Base-by-base conservation (phyloP, 805 yeast species). In the Starmerella sirachaensis region DNA sequence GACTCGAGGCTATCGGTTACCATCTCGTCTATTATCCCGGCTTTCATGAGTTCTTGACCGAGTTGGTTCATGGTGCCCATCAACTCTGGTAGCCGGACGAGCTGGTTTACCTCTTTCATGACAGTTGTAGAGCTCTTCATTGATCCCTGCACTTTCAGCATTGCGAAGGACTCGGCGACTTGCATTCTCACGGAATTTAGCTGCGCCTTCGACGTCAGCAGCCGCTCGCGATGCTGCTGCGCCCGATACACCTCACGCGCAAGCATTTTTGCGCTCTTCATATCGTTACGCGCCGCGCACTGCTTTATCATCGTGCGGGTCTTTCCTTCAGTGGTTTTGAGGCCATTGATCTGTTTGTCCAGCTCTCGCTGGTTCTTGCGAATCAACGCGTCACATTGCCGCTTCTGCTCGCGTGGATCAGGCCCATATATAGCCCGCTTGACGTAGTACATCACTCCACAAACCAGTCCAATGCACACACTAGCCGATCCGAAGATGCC, bases 391-490 rank as follows among this genome's bases (percentile, higher is more conserved):
- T 81, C 86, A 49, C 93, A 81, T 48, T 74, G 78, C 39, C 91
- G 63, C 68, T 72, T 75, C 73, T 66, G 74, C 47, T 61, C 97
- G 53, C 78, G 78, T 29, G 96, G 95, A 55, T 86, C 95, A 0
- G 97, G 96, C 0, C 98, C 98, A 79, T 93, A 88, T 26, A 88
- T 77, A 4, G 86, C 81, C 55, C 78, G 76, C 62, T 83, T 86
- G 23, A 88, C 58, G 56, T 68, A 78, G 55, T 88, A 84, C 97
- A 88, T 88, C 7, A 4, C 24, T 12, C 13, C 7, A 9, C 32
- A 27, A n/a, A 8, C 10, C 18, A 21, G 24, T 21, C 11, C 24
- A 21, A 21, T 7, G 24, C 7, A 21, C 10, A 11, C 24, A 11
- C 24, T 21, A 11, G 24, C 24, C 11, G 24, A 7, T 21, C 10